Conservation (phyloP, 2,329 filamentous ascomycete species). For the Stagonosporopsis rhizophila region DNA sequence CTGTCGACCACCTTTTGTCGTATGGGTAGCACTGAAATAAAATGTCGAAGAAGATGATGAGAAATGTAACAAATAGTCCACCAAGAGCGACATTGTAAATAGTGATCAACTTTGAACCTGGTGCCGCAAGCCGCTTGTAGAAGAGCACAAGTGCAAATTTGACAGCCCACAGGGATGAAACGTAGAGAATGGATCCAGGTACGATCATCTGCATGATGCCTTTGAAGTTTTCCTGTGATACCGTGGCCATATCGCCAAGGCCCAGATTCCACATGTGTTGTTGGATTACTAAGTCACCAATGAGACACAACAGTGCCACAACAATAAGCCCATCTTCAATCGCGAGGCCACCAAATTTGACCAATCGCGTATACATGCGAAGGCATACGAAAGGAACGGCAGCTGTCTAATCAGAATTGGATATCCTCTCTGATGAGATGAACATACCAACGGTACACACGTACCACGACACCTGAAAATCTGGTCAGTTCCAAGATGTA, state of each 20-base stretch:
- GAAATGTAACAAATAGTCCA: slow-evolving; percentile 40
- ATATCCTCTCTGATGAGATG: neutral
- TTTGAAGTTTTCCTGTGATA: slow-evolving; percentile 28
- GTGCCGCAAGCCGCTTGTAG: slow-evolving; percentile 51
- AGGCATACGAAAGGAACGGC: slow-evolving; percentile 37
- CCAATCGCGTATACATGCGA: slow-evolving; percentile 40
- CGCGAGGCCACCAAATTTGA: slow-evolving; percentile 34
- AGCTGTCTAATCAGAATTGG: slow-evolving; percentile 5
- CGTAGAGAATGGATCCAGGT: slow-evolving; percentile 52
- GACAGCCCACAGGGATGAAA: slow-evolving; percentile 52
- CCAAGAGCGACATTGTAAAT: slow-evolving; percentile 50
- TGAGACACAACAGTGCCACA: slow-evolving; percentile 40
- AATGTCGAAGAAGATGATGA: slow-evolving; percentile 50
- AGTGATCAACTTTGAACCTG: slow-evolving; percentile 45
- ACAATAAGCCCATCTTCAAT: slow-evolving; percentile 45
- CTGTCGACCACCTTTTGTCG: slow-evolving; percentile 32
- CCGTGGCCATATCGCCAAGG: slow-evolving; percentile 28
- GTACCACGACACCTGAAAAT: slow-evolving; percentile 20
- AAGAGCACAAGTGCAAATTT: slow-evolving; percentile 53
- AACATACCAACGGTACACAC: slow-evolving; percentile 5
- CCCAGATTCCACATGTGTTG: slow-evolving; percentile 47
- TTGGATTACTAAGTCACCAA: slow-evolving; percentile 43
- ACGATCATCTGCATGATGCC: slow-evolving; percentile 48
- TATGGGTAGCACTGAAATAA: slow-evolving; percentile 52
- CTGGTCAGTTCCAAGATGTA: slow-evolving; percentile 7